Evolutionary conservation across 768 basidiomycete genomes (phyloP), one percentile per base, ranked within the genome.

Genomic region (Mycena polygramma): DNA sequence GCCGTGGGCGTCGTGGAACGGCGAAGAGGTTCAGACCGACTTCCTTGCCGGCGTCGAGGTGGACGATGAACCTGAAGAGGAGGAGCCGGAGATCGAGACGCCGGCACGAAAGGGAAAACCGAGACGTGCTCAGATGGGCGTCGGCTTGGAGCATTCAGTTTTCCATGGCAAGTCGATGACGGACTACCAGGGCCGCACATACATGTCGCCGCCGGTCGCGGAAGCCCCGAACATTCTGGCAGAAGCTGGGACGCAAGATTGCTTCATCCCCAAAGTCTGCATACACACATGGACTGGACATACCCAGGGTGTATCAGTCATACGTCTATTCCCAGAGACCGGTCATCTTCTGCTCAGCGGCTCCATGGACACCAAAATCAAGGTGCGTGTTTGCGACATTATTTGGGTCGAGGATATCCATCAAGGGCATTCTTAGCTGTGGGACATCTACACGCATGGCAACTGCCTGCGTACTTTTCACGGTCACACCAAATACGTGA

Each of bases 231-330:
- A 94, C 75, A 87, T 99, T 58, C 82, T 90, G 51, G 84, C 87
- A 58, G 96, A 98, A 79, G 77, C 89, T 41, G 97, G 95, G 17
- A 88, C 92, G 3, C 92, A 96, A 76, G 96, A 98, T 69, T 91
- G 92, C 68, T 99, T 97, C 78, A 92, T 99, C 70, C 98, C 98
- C 36, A 98, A 99, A 83, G 86, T 88, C 13, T 98, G 97, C 81
- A 90, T 97, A 66, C 98, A 99, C 79, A 99, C 98, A 0, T 99
- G 96, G 94, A 98, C 96, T 4, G 98, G 98, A 1, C 98, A 99
- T 81, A 99, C 96, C 14, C 93, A 94, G 80, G 98, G 94, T 35
- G 95, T 99, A 4, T 95, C 95, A n/a, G 94, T 92, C 55, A 91
- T 99, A 68, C 93, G 95, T 61, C 85, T 95, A 45, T 97, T 99